Base-by-base conservation (phyloP, 805 yeast genomes). In the Cyberlindnera xylosilytica region DNA sequence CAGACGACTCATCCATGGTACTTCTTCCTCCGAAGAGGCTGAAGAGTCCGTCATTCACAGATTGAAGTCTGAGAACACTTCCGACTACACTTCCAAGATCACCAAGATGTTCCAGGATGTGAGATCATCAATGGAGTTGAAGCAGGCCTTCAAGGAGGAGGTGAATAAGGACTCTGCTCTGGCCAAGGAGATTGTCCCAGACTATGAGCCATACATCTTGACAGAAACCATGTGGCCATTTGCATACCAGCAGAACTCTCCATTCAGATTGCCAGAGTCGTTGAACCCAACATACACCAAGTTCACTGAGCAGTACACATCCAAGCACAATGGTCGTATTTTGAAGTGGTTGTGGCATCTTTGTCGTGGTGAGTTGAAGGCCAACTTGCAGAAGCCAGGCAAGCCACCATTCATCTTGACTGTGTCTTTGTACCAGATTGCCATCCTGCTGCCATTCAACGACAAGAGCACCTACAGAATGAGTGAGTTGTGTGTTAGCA, bases 41-140 rank as follows among this genome's bases (percentile, higher is more conserved):
- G 99, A 93, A 66, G 91, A 87, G 52, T 66, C 77, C 44, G 81
- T 93, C 49, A 87, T 93, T 47, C 87, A 88, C 56, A 79, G 86
- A 56, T 74, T 93, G 51, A 95, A 89, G 61, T 84, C 85, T 44
- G 95, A 85, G 46, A 91, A 93, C 64, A 88, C 95, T 16, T 73
- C 83, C 60, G 98, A 93, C 59, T 93, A 91, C 63, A 90, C 98
- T 1, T 83, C 87, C 41, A 91, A 90, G 63, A 86, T 93, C 63
- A 86, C 96, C 18, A 87, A 89, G 55, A 93, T 93, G 99, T 90
- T 93, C 63, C 86, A 84, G 61, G 99, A 93, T 65, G 87, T 93
- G 72, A 78, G 84, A 54, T 77, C 91, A 3, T 87, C 96, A 0
- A 79, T 78, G 47, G 91, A 87, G 42, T 71, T 93, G 58, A 85